Base-by-base conservation (phyloP, 2,329 filamentous ascomycete species). In the Arthrobotrys megalospora region DNA sequence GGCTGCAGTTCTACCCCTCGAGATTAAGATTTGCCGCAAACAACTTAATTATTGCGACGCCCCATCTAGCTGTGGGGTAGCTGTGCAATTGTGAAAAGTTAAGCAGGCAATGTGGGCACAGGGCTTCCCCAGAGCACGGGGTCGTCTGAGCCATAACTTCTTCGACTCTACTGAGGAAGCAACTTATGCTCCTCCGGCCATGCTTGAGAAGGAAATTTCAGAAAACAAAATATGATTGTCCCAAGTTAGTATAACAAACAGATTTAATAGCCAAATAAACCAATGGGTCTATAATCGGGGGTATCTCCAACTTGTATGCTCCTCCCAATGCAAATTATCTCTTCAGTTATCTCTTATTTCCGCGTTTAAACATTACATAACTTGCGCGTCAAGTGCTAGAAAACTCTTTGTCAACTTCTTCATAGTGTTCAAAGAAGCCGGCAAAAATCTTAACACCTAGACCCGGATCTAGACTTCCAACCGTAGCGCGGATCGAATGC, bases 401-500 rank as follows among this genome's bases (percentile, higher is more conserved):
- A 34, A 96, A 97, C 85, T 97, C 93, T 55, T 85, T 87, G 84
- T 97, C 94, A 48, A 97, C 91, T 82, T 88, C 87, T 86, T 97
- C 93, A 87, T 91, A 98, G 80, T 91, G 86, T 82, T 97, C 93
- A 81, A 97, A 88, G 84, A 97, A 97, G 1, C 91, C 94, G 87
- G 93, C 92, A 86, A 97, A 97, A 80, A 94, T 89, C 85, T 93
- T 91, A 16, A 96, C 92, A 3, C 94, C 95, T 80, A 97, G 85
- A 0, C 95, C 95, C 0, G 95, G 95, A 83, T 98, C 95, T 80
- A 94, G 84, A 43, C 89, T 89, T 1, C 95, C 95, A 0, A 93
- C 97, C 0, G 94, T 97, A 0, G 95, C 95, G 28, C 95, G 89
- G 80, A 98, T 92, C 65, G 90, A 93, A 85, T 98, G 95, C 95